Base-by-base conservation (phyloP, 139 green algal genomes). In the Zygnema circumcarinatum region DNA sequence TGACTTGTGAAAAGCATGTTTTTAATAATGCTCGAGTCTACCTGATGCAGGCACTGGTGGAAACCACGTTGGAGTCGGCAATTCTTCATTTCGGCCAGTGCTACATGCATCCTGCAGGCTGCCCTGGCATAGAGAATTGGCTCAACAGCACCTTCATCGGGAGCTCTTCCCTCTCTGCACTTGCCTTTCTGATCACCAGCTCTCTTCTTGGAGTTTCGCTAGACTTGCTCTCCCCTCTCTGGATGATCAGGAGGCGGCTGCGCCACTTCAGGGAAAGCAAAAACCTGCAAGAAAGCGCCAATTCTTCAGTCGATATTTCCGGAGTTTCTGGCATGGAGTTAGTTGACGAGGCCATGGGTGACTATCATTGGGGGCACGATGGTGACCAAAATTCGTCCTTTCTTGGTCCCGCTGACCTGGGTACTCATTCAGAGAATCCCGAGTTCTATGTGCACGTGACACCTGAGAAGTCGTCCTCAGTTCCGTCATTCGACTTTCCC, bases 141-240 rank as follows among this genome's bases (percentile, higher is more conserved):
- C n/a, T 79, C 11, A 79, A 76, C 52, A 38, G 35, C 1, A 76
- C 81, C 32, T 83, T 87, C 35, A 83, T 87, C 35, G 22, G 38
- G 31, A 33, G 38, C 33, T 83, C 81, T 20, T 80, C 81, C 2
- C 67, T 87, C 25, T 87, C 81, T 35, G 81, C 81, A n/a, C 33
- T 90, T n/a, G 56, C 79, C 62, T 90, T 90, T 53, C 62, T 90
- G 1, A 53, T 90, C 62, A 87, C 85, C 38, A 69, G 33, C 62
- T 40, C 85, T 11, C 56, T 90, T 36, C 78, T 90, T n/a, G 85
- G 85, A 56, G 78, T 90, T n/a, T 90, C 85, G 47, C 21, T 90
- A 3, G 85, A 90, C 39, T 69, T 90, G 1, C 85, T 90, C 32
- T 79, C 85, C 0, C 85, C 79, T 22, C 36, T 84, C 38, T 38